Percentiles rank a stretch among this genome's conserved stretches.
These are phyloP conservation scores for Blastobotrys attinorum DNA, from an alignment of 805 yeast genomes.

Conservation along the genomic window DNA sequence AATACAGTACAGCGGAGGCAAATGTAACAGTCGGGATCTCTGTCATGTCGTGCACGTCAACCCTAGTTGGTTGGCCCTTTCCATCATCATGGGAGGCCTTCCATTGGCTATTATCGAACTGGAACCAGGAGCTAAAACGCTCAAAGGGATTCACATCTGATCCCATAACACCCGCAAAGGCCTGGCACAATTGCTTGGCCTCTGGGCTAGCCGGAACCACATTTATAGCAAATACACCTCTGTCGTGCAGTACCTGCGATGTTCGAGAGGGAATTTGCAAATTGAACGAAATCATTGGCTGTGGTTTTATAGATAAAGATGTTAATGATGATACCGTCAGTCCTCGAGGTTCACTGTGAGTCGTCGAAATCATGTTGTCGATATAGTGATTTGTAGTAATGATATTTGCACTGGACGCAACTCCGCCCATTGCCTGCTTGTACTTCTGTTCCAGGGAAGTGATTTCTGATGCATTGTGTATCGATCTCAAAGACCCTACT, in stretches of 20 bases:
- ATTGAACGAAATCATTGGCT: constrained; percentile 77
- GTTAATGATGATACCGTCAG: constrained; percentile 82
- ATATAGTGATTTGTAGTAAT: constrained; percentile 42
- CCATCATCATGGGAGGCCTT: neutral
- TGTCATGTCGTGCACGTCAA: constrained; percentile 2
- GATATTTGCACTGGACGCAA: constrained; percentile 50
- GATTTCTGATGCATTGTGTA: too few relatives aligned
- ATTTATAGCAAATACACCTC: constrained; percentile 62
- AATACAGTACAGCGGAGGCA: constrained; percentile 24
- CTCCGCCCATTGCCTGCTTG: constrained; percentile 37
- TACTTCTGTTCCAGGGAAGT: too few relatives aligned
- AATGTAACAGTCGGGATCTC: constrained; percentile 23
- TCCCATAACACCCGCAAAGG: constrained; percentile 52
- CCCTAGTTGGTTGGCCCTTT: too few relatives aligned
- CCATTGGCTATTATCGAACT: constrained; percentile 8
- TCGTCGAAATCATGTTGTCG: constrained; percentile 6
- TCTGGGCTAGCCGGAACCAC: constrained; percentile 52
- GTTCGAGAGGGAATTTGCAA: constrained; percentile 82
- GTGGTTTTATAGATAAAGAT: constrained; percentile 63
- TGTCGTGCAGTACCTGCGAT: constrained; percentile 52
- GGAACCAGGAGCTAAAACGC: constrained; percentile 19
- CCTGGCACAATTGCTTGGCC: constrained; percentile 53
- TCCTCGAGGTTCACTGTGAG: constrained; percentile 44
- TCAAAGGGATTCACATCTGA: constrained; percentile 29
- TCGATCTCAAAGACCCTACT: too few relatives aligned